phyloP scores from a whole-genome alignment of 139 green algal genomes.

The Chlorella sorokiniana region DNA sequence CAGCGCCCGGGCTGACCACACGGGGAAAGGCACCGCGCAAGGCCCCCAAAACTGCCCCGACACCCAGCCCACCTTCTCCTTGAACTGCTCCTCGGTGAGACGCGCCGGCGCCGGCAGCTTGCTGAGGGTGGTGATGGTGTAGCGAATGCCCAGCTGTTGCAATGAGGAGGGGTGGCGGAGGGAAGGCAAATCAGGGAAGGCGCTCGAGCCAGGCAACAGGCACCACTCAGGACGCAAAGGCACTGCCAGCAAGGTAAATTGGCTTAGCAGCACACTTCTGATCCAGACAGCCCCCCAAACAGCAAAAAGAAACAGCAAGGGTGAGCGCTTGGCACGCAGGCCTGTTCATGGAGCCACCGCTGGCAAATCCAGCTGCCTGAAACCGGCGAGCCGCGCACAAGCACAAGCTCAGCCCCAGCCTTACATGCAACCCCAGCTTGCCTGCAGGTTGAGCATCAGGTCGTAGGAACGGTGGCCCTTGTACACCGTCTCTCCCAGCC shows the following conservation, averaged over 20 bases:
- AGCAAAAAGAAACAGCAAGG: no score
- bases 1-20: no score
- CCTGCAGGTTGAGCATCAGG: slow-evolving; percentile 87
- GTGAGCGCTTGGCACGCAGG: no score
- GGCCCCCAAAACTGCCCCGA: neutral
- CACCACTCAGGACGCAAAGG: no score
- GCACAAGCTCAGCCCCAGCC: no score
- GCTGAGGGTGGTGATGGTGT: slow-evolving; percentile 42
- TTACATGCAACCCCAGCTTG: neutral
- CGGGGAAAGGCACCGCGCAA: no score
- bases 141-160: slow-evolving; percentile 86
- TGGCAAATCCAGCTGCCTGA: no score
- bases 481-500: slow-evolving; percentile 71
- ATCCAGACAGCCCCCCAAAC: no score
- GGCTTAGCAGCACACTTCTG: no score
- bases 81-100: slow-evolving; percentile 26
- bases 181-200: neutral
- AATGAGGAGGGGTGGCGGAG: neutral
- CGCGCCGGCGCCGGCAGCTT: slow-evolving; percentile 48
- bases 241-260: no score
- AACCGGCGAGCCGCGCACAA: no score
- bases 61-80: slow-evolving; percentile 30
- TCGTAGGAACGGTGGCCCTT: slow-evolving; percentile 90
- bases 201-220: neutral
- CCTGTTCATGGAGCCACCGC: no score